Percentiles rank a stretch among this genome's conserved stretches.
Conservation (phyloP, 1,284 basidiomycete species). For the Anthracocystis walkeri region DNA sequence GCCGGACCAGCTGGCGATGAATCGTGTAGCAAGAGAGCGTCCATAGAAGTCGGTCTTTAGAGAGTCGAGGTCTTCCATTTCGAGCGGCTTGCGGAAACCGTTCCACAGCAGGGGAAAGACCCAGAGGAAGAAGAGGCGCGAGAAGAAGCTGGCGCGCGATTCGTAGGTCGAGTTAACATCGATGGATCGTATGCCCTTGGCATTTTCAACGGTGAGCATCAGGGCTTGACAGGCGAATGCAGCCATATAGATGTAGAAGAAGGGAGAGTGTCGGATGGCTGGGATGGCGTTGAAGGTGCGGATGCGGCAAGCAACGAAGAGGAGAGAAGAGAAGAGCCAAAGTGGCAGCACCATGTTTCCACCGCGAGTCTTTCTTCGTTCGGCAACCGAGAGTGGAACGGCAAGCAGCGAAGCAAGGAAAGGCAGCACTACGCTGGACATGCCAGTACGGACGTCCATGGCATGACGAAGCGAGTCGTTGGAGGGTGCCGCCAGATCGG, state of each 20-base stretch:
- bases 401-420: constrained; percentile 35
- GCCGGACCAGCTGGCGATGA: constrained; percentile 40
- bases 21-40: constrained; percentile 21
- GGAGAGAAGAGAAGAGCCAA: constrained; percentile 44
- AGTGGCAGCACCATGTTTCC: constrained; percentile 47
- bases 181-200: constrained; percentile 26
- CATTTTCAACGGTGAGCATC: constrained; percentile 53
- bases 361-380: constrained; percentile 45
- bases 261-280: constrained; percentile 25
- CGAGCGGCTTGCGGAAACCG: constrained; percentile 42
- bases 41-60: constrained; percentile 46
- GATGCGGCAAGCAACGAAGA: constrained; percentile 50
- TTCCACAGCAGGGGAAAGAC: constrained; percentile 46
- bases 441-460: constrained; percentile 17
- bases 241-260: constrained; percentile 43
- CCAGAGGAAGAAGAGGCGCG: constrained; percentile 55
- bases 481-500: constrained; percentile 21
- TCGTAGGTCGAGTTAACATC: constrained; percentile 43
- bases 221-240: constrained; percentile 38
- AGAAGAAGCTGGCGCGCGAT: constrained; percentile 52
- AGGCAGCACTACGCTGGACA: constrained; percentile 32
- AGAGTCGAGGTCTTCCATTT: constrained; percentile 44
- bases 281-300: constrained; percentile 48
- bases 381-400: constrained; percentile 34
- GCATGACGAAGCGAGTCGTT: constrained; percentile 13